Evolutionary conservation across 1,284 basidiomycete genomes (phyloP).

Genomic region (Cutaneotrichosporon dermatis): DNA sequence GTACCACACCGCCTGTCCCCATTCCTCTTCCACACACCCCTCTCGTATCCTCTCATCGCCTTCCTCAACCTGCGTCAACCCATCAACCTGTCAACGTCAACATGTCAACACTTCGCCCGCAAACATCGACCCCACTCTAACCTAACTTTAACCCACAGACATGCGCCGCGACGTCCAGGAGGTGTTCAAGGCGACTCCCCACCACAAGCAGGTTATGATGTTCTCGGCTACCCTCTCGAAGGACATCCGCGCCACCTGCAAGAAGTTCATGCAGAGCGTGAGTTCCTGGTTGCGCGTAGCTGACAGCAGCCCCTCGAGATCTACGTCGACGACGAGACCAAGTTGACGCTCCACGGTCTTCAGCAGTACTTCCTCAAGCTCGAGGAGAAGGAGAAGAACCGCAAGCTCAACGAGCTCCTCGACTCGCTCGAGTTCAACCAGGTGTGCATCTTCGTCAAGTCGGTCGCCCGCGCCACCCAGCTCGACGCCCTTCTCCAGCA

Average conservation of each 20-base stretch:
- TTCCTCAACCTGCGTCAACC: background rate
- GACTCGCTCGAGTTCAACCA: conserved; percentile 99
- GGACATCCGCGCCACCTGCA: conserved; percentile 95
- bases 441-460: conserved; percentile 99
- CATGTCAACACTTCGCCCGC: background rate
- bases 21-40: background rate
- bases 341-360: conserved; percentile 94
- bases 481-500: conserved; percentile 93
- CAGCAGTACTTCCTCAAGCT: conserved; percentile 98
- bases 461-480: conserved; percentile 91
- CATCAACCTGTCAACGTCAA: background rate
- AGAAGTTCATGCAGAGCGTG: conserved; percentile 99
- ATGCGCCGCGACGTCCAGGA: conserved; percentile 99
- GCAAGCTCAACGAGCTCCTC: conserved; percentile 93
- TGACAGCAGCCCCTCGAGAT: conserved; percentile 85
- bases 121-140: conserved; percentile 4
- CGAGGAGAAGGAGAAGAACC: conserved; percentile 92
- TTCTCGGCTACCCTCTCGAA: conserved; percentile 98
- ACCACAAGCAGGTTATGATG: conserved; percentile 99
- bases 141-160: conserved; percentile 58
- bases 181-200: conserved; percentile 98
- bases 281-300: conserved; percentile 33
- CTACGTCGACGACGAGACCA: conserved; percentile 99
- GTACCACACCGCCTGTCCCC: too few species aligned
- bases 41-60: background rate